These are phyloP conservation scores for Aphanocladium album DNA, from an alignment of 2,329 filamentous ascomycete species.

Conservation along the genomic window DNA sequence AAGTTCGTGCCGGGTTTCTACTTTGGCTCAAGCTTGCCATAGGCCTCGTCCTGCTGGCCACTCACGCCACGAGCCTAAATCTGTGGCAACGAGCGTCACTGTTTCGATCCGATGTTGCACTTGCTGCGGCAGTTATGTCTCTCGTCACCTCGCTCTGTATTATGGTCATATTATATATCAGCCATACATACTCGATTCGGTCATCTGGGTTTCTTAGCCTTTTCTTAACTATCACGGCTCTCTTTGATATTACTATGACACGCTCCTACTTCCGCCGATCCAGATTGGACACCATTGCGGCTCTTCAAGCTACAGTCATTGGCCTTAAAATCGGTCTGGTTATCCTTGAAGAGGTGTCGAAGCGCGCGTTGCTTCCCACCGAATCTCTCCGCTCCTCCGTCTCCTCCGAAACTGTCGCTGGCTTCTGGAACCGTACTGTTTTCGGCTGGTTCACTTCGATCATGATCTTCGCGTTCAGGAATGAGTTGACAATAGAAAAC, in stretches of 20 bases:
- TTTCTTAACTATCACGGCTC: constrained; percentile 27
- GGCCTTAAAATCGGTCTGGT: constrained; percentile 24
- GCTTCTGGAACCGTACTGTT: constrained; percentile 14
- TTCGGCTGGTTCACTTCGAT: not conserved
- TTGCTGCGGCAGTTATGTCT: constrained; percentile 16
- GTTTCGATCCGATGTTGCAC: not conserved
- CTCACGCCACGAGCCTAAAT: not conserved
- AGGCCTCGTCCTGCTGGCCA: not conserved
- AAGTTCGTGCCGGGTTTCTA: not conserved
- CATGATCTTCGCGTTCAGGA: not conserved
- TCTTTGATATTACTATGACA: constrained; percentile 29
- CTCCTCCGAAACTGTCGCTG: constrained; percentile 17
- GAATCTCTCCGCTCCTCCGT: not conserved
- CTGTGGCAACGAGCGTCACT: not conserved
- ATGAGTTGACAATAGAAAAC: not conserved
- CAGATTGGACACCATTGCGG: constrained; percentile 19
- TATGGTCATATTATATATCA: constrained; percentile 24
- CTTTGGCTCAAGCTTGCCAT: not conserved
- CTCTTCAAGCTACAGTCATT: constrained; percentile 20
- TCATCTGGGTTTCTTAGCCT: constrained; percentile 27
- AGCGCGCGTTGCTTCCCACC: constrained; percentile 13
- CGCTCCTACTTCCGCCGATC: constrained; percentile 29
- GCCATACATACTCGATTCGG: constrained; percentile 27
- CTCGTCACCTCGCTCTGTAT: constrained; percentile 24
- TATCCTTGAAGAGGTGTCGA: constrained; percentile 27